Evolutionary conservation across 345 rosid species (phyloP).

Genomic region (Citrus mangshanensis): DNA sequence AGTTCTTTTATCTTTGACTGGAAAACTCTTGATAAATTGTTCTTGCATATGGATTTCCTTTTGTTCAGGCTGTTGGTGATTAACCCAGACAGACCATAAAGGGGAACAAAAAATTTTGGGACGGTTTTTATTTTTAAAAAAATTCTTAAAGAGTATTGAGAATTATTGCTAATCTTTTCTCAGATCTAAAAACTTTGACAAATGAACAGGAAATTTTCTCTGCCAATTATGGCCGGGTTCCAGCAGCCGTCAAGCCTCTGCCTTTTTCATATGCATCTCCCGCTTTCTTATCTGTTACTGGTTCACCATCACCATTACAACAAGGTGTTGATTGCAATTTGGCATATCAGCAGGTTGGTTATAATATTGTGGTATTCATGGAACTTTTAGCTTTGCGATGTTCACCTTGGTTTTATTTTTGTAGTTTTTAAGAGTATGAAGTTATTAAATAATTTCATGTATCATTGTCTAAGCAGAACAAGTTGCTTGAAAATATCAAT

Average conservation of each 20-base stretch:
- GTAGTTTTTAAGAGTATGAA: neutral
- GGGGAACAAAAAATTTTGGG: too few relatives aligned
- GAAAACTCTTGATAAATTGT: neutral
- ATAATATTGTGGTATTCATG: neutral
- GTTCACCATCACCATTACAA: neutral
- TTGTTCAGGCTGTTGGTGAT: neutral
- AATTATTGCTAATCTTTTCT: neutral
- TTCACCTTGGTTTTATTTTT: neutral
- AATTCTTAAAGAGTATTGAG: neutral
- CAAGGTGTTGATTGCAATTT: neutral
- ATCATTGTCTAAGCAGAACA: neutral
- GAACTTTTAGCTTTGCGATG: constrained; percentile 1
- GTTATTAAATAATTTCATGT: neutral
- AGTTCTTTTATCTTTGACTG: neutral
- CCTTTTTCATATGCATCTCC: neutral
- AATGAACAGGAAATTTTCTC: constrained; percentile 1
- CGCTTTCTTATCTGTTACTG: neutral
- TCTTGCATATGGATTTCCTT: neutral
- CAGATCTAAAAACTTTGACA: neutral
- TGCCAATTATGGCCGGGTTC: neutral
- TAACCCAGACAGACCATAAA: neutral
- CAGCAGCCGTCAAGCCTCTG: neutral
- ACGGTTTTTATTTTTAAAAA: too few relatives aligned
- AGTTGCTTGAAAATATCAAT: neutral
- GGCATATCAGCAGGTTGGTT: constrained; percentile 10